A percentile compares a stretch with the other conserved stretches of the same genome.
Conservation (phyloP, 495 filamentous ascomycete species). For the Daldinia bambusicola region DNA sequence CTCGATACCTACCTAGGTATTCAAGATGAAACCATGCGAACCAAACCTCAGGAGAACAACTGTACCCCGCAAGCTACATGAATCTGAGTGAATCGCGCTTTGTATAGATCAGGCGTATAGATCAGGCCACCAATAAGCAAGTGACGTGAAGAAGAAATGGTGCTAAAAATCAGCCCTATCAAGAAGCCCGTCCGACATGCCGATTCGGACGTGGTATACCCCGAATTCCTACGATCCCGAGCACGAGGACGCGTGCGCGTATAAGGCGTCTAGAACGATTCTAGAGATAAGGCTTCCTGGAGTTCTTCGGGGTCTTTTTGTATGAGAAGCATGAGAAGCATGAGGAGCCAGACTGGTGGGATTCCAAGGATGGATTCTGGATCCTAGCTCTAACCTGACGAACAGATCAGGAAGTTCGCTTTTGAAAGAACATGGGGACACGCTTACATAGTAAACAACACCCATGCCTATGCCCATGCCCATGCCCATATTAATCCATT, state of each 20-base stretch:
- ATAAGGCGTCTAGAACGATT: conserved; percentile 33
- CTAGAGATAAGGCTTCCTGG: conserved; percentile 16
- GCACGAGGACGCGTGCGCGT: conserved; percentile 16
- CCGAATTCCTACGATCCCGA: conserved; percentile 2
- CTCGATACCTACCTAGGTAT: too few species aligned
- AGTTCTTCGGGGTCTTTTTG: conserved; percentile 6
- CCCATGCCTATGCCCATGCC: too few species aligned
- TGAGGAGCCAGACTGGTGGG: conserved; percentile 28
- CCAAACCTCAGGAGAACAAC: conserved; percentile 27
- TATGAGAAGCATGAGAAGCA: conserved; percentile 12
- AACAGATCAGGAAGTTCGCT: conserved; percentile 37
- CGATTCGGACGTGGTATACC: conserved; percentile 9
- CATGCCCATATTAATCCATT: conserved; percentile 1
- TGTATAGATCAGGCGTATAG: conserved; percentile 8
- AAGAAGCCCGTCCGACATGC: conserved; percentile 15
- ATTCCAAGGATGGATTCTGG: conserved; percentile 27
- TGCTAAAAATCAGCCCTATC: conserved; percentile 17
- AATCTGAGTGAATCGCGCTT: background rate
- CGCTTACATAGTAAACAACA: background rate
- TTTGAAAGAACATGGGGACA: conserved; percentile 23
- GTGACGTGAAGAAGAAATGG: conserved; percentile 7
- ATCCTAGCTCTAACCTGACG: conserved; percentile 24
- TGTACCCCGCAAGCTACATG: conserved; percentile 5
- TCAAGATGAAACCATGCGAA: conserved; percentile 30
- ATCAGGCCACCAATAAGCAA: background rate